These are phyloP conservation scores for Ophiosphaerella herpotricha DNA, from an alignment of 2,329 filamentous ascomycete species.

Conservation along the genomic window DNA sequence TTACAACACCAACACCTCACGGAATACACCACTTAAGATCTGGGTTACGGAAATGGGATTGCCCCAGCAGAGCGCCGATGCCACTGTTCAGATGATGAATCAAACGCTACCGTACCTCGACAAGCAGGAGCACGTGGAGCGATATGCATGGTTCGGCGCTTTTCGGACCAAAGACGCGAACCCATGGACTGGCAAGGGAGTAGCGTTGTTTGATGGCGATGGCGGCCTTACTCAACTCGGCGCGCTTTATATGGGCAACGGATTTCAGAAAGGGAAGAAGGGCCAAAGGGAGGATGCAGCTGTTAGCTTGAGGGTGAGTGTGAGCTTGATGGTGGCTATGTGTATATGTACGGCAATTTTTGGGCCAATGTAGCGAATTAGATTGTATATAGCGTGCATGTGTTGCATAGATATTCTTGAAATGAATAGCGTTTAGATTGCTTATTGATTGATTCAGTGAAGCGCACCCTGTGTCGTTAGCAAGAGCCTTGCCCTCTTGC, in stretches of 20 bases:
- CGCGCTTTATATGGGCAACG: conserved; percentile 39
- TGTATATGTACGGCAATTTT: conserved; percentile 5
- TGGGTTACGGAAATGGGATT: conserved; percentile 82
- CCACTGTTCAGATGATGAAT: conserved; percentile 73
- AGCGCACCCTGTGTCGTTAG: no score
- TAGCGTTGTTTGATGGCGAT: conserved; percentile 39
- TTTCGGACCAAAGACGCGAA: conserved; percentile 41
- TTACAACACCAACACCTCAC: conserved; percentile 55
- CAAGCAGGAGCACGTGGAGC: conserved; percentile 53
- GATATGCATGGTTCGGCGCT: conserved; percentile 44
- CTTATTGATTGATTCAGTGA: neutral
- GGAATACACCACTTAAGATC: conserved; percentile 52
- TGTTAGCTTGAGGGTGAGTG: conserved; percentile 9
- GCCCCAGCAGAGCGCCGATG: conserved; percentile 58
- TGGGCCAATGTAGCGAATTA: conserved; percentile 3
- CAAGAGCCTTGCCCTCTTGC: no score
- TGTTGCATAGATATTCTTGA: neutral
- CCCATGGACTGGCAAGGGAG: conserved; percentile 43
- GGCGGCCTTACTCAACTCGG: conserved; percentile 40
- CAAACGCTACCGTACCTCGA: conserved; percentile 71
- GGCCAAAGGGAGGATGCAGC: conserved; percentile 27
- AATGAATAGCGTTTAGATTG: neutral
- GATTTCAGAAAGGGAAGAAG: conserved; percentile 37
- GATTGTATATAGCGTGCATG: no score
- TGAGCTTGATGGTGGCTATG: conserved; percentile 11